Evolutionary conservation across 2,329 filamentous ascomycete species (phyloP).

Genomic region (Stachybotrys chlorohalonatus): DNA sequence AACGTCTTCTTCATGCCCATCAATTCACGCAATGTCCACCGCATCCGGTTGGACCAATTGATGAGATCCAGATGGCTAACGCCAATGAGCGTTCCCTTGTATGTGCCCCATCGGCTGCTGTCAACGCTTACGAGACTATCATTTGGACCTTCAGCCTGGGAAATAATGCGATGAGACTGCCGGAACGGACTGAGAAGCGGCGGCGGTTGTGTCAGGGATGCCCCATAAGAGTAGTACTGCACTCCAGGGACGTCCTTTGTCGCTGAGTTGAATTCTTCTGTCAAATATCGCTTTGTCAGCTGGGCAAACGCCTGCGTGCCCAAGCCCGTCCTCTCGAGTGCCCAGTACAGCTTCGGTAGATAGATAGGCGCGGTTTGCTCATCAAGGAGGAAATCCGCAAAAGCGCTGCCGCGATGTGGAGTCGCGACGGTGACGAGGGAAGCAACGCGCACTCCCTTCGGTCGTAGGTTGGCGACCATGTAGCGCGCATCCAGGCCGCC

Average conservation of each 20-base stretch:
- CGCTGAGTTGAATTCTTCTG: conserved; percentile 46
- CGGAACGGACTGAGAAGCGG: conserved; percentile 59
- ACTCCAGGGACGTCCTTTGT: conserved; percentile 44
- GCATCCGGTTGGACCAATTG: conserved; percentile 56
- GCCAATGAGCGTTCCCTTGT: conserved; percentile 52
- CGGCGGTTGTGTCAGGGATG: conserved; percentile 37
- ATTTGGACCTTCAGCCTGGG: conserved; percentile 47
- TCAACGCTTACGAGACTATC: conserved; percentile 59
- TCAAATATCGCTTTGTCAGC: conserved; percentile 50
- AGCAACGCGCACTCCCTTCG: conserved; percentile 34
- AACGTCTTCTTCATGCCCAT: conserved; percentile 49
- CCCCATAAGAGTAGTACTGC: conserved; percentile 55
- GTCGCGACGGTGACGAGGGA: conserved; percentile 47
- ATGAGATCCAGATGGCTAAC: conserved; percentile 58
- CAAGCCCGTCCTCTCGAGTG: conserved; percentile 41
- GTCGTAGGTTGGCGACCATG: conserved; percentile 50
- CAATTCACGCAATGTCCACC: conserved; percentile 43
- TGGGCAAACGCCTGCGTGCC: conserved; percentile 53
- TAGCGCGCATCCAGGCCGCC: conserved; percentile 57
- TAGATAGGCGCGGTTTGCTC: conserved; percentile 32
- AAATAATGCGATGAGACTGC: conserved; percentile 40
- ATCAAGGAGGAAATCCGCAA: conserved; percentile 45
- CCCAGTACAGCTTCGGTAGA: conserved; percentile 45
- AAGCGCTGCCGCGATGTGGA: conserved; percentile 45
- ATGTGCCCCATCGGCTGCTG: conserved; percentile 53